Evolutionary conservation across 1,139 yeast genomes (phyloP).

Genomic region (Geotrichum phurueaensis): DNA sequence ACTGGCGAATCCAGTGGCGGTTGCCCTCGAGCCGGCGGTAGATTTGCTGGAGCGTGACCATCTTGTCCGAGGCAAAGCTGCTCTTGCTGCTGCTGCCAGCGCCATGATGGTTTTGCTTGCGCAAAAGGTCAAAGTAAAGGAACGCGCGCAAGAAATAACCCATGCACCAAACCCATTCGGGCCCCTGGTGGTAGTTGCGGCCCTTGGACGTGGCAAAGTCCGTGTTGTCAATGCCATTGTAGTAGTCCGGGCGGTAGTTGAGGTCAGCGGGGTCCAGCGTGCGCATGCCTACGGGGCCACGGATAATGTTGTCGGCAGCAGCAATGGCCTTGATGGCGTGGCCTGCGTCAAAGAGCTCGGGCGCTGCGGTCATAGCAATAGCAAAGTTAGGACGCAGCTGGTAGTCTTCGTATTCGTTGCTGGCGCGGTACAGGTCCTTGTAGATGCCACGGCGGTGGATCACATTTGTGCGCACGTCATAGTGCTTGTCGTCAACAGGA

Average conservation of each 20-base stretch:
- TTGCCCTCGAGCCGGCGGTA: slow-evolving; percentile 56
- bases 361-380: slow-evolving; percentile 88
- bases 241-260: slow-evolving; percentile 85
- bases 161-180: slow-evolving; percentile 94
- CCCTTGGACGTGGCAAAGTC: slow-evolving; percentile 95
- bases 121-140: slow-evolving; percentile 45
- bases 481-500: slow-evolving; percentile 47
- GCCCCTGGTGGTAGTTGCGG: slow-evolving; percentile 96
- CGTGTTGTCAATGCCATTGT: slow-evolving; percentile 68
- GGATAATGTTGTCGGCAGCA: slow-evolving; percentile 61
- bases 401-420: slow-evolving; percentile 88
- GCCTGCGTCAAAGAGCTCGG: slow-evolving; percentile 68
- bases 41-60: slow-evolving; percentile 41
- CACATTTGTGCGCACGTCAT: slow-evolving; percentile 54
- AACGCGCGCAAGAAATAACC: slow-evolving; percentile 85
- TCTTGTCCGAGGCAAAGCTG: background rate
- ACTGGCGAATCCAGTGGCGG: slow-evolving; percentile 59
- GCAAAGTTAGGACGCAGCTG: slow-evolving; percentile 89
- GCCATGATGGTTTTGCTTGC: slow-evolving; percentile 23
- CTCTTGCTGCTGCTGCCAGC: too few species aligned
- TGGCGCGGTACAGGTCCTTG: slow-evolving; percentile 75
- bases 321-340: slow-evolving; percentile 59
- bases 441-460: slow-evolving; percentile 90
- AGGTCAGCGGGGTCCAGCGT: slow-evolving; percentile 89
- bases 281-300: slow-evolving; percentile 89